Conservation (phyloP, 202 grass and related monocot genomes). For the Panicum hallii region DNA sequence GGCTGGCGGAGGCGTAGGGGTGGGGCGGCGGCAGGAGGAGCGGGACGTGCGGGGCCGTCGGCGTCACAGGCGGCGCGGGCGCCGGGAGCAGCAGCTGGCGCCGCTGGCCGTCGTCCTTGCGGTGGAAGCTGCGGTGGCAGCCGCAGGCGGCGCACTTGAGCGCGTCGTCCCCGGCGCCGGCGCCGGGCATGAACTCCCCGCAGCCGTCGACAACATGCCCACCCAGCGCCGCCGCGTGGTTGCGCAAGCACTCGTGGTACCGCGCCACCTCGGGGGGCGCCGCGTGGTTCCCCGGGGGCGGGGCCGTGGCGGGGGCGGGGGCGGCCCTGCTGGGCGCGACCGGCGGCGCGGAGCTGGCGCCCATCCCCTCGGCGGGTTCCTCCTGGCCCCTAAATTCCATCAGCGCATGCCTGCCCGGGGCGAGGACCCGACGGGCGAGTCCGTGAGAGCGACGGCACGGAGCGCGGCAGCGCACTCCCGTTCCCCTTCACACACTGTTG, state of each 20-base stretch:
- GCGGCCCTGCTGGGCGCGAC: neutral
- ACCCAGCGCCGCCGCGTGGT: constrained; percentile 72
- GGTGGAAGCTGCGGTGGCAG: constrained; percentile 98
- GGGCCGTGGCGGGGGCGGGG: neutral
- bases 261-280: constrained; percentile 15
- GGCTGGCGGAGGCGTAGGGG: constrained; percentile 4
- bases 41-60: constrained; percentile 9
- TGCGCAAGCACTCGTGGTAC: constrained; percentile 84
- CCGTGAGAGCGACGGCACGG: constrained; percentile 34
- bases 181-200: constrained; percentile 85
- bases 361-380: constrained; percentile 43
- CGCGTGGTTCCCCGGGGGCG: constrained; percentile 26
- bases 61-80: constrained; percentile 17
- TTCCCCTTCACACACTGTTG: neutral
- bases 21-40: constrained; percentile 58
- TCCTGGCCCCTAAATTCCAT: constrained; percentile 72
- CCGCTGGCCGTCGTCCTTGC: constrained; percentile 52
- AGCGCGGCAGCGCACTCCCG: neutral
- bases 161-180: constrained; percentile 34
- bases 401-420: constrained; percentile 43
- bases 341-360: constrained; percentile 39
- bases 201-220: constrained; percentile 83
- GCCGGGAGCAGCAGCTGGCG: constrained; percentile 24
- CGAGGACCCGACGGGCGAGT: constrained; percentile 19
- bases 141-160: constrained; percentile 79